Evolutionary conservation across 768 basidiomycete species (phyloP).

Genomic region (Daedalea quercina): DNA sequence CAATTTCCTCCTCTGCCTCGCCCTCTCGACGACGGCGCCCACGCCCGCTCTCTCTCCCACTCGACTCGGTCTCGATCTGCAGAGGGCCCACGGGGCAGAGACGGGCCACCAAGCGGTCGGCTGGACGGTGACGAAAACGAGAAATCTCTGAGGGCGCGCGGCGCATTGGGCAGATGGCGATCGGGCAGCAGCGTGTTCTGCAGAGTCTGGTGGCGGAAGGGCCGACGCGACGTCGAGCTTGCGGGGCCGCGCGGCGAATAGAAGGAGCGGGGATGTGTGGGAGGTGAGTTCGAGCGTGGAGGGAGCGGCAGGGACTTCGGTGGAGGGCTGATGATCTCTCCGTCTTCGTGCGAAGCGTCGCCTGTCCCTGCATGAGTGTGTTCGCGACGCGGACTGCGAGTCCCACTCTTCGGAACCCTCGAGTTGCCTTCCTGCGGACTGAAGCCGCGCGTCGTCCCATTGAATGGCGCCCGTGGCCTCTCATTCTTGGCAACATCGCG

Average conservation of each 20-base stretch:
- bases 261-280: constrained; percentile 44
- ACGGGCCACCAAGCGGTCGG: constrained; percentile 22
- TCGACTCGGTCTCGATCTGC: constrained; percentile 44
- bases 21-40: background rate
- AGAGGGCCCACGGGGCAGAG: constrained; percentile 43
- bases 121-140: constrained; percentile 11
- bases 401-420: background rate
- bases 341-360: constrained; percentile 43
- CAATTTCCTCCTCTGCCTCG: background rate
- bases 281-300: constrained; percentile 36
- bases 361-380: constrained; percentile 10
- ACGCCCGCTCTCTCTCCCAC: constrained; percentile 19
- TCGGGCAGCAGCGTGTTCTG: constrained; percentile 17
- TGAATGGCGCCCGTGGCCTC: background rate
- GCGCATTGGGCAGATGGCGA: constrained; percentile 32
- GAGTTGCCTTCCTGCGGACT: background rate
- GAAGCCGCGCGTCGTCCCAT: background rate
- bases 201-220: constrained; percentile 25
- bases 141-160: constrained; percentile 30
- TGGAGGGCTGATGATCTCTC: constrained; percentile 39
- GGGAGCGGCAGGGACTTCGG: constrained; percentile 25
- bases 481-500: background rate
- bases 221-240: constrained; percentile 21
- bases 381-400: background rate
- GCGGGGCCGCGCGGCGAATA: constrained; percentile 20